Evolutionary conservation across 2,329 filamentous ascomycete species (phyloP), one percentile per base, ranked within the genome.

Genomic region (Bertia moriformis): DNA sequence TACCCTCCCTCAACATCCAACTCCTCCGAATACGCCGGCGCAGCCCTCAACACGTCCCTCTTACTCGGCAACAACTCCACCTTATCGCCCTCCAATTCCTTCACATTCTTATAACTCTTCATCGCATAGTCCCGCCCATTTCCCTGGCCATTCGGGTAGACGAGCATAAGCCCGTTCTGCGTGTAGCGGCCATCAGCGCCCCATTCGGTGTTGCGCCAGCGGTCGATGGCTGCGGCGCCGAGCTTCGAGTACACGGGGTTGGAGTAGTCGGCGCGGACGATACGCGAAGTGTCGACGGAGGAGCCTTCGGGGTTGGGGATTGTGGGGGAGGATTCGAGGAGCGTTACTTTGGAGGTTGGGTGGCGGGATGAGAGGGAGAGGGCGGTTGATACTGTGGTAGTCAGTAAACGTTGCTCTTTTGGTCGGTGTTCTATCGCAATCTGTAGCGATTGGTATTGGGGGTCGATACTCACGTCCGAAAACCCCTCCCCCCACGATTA

Each of bases 241-340:
- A 96, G 73, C 14, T 66, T 62, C 4, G 85, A 73, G 58, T 96
- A 96, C 17, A 78, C 71, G 0, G 73, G 62, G 51, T 89, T 78
- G 4, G 83, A 78, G 53, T 96, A 96, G 65, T 96, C 89, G 38
- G 73, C 61, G 41, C 77, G 67, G 45, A 81, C 66, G 48, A 80
- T 77, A 46, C 76, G 70, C 13, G 73, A 78, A 3, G 65, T 66
- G 58, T 81, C 76, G 50, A 78, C 67, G 45, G 69, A 75, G 38
- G 73, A 67, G 41, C 67, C 66, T 49, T 81, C 73, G 33, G 64
- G 59, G 4, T 72, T 64, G 2, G 75, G 75, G 50, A 79, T 27
- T 24, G 32, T 35, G 17, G 32, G 32, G 10, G 32, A 10, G 12
- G 12, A 7, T 35, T 35, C 32, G 7, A 35, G 10, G 10, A 35